phyloP scores from a whole-genome alignment of 1,284 basidiomycete species.

The Malassezia furfur region DNA sequence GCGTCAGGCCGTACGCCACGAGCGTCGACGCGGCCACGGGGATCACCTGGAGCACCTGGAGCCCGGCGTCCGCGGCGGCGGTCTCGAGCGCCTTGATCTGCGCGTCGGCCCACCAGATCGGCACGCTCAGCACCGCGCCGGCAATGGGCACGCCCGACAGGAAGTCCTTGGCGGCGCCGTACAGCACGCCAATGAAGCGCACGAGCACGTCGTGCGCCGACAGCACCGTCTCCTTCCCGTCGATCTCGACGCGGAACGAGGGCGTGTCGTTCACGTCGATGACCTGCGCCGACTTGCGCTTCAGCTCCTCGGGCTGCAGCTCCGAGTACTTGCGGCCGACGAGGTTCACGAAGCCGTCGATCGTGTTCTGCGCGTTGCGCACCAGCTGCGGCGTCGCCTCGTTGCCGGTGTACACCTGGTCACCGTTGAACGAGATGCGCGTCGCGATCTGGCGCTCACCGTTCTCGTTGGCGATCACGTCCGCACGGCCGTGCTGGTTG shows the following conservation, averaged over 20 bases:
- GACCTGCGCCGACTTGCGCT: slow-evolving; percentile 74
- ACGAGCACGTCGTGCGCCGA: slow-evolving; percentile 75
- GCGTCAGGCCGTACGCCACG: slow-evolving; percentile 52
- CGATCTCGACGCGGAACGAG: slow-evolving; percentile 64
- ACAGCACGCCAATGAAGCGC: slow-evolving; percentile 73
- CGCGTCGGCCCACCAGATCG: slow-evolving; percentile 61
- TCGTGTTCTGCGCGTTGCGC: slow-evolving; percentile 88
- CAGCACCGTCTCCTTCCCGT: slow-evolving; percentile 61
- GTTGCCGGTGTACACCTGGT: slow-evolving; percentile 72
- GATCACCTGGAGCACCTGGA: slow-evolving; percentile 69
- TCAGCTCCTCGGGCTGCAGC: slow-evolving; percentile 58
- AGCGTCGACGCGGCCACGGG: slow-evolving; percentile 71
- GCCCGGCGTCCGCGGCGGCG: slow-evolving; percentile 64
- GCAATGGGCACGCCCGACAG: slow-evolving; percentile 66
- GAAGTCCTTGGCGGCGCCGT: slow-evolving; percentile 83
- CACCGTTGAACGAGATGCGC: slow-evolving; percentile 74
- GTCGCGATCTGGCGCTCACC: slow-evolving; percentile 96
- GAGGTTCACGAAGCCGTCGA: slow-evolving; percentile 84
- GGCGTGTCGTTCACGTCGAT: slow-evolving; percentile 56
- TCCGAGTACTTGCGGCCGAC: slow-evolving; percentile 81
- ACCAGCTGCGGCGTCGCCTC: slow-evolving; percentile 89
- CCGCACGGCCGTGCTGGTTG: slow-evolving; percentile 59
- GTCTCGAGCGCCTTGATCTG: slow-evolving; percentile 65
- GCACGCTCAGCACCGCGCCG: slow-evolving; percentile 76
- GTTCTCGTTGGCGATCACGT: slow-evolving; percentile 82